phyloP scores from a whole-genome alignment of 148 eudicot genomes.

The Rhododendron molle region DNA sequence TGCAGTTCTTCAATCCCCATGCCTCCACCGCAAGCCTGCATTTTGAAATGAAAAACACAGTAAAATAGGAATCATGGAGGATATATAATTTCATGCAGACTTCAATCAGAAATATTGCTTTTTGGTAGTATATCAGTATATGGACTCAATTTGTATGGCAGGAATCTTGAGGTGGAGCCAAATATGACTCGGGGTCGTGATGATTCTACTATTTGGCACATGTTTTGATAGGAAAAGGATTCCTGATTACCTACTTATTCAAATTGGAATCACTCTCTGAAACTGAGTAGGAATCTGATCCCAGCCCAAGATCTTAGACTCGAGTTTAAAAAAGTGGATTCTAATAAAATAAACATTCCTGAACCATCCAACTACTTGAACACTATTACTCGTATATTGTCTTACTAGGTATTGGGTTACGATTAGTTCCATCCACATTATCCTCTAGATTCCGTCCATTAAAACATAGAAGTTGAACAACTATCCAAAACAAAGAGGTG shows the following conservation, averaged over 20 bases:
- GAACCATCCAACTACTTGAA: neutral
- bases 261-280: neutral
- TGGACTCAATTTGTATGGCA: neutral
- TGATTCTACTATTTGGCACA: neutral
- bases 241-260: neutral
- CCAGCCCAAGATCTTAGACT: neutral
- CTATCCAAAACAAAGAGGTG: neutral
- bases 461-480: neutral
- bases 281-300: neutral
- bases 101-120: neutral
- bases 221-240: neutral
- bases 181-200: neutral
- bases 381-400: neutral
- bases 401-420: neutral
- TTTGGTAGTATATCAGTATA: neutral
- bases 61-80: neutral
- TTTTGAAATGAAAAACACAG: neutral
- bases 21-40: conserved; percentile 95
- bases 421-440: neutral
- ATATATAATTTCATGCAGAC: too few species aligned
- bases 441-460: neutral
- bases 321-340: neutral
- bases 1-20: conserved; percentile 98
- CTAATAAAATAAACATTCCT: neutral
- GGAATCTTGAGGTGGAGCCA: neutral